Evolutionary conservation across 2,329 filamentous ascomycete species (phyloP), one percentile per base, ranked within the genome.

Genomic region (Trichoderma lentiforme): DNA sequence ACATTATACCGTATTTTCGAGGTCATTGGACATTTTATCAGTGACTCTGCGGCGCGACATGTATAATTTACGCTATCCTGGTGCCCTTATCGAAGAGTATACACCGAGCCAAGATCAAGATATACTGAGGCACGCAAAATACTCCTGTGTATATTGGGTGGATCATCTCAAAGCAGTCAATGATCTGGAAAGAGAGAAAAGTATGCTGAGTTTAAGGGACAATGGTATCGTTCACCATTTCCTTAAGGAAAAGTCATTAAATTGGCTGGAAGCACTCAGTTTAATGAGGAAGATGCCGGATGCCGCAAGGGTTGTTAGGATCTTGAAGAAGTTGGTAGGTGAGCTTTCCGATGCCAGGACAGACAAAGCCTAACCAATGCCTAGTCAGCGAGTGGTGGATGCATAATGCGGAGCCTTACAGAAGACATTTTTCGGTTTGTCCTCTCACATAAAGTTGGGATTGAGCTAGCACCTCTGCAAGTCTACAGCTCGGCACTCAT

Each of bases 221-320:
- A 34, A 24, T 12, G 62, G 62, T 7, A 21, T 64, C 2, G 77
- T 79, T 5, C 66, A 80, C 66, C n/a, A 26, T 4, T 85, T 85
- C 71, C 71, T 84, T 4, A 60, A 76, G 71, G 68, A 75, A 12
- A 79, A 82, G 18, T 78, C 79, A 58, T 77, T 85, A 0, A 78
- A 84, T 67, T 86, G 82, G 83, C 75, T 86, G 4, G 83, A 86
- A 69, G 80, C 81, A 26, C 77, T 84, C 2, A 82, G 81, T 63
- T 77, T 84, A 6, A 71, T 82, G 11, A 36, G 63, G 9, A 73
- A 74, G 56, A 74, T 79, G 6, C 72, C 73, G 6, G 60, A 76
- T 71, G 80, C 64, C 12, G 28, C 72, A 7, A 26, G n/a, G 36
- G 56, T 62, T 14, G 58, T 73, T 18, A 32, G 57, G 12, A 71